phyloP scores from a whole-genome alignment of 169 alveolate species.

The Cyclospora cayetanensis region DNA sequence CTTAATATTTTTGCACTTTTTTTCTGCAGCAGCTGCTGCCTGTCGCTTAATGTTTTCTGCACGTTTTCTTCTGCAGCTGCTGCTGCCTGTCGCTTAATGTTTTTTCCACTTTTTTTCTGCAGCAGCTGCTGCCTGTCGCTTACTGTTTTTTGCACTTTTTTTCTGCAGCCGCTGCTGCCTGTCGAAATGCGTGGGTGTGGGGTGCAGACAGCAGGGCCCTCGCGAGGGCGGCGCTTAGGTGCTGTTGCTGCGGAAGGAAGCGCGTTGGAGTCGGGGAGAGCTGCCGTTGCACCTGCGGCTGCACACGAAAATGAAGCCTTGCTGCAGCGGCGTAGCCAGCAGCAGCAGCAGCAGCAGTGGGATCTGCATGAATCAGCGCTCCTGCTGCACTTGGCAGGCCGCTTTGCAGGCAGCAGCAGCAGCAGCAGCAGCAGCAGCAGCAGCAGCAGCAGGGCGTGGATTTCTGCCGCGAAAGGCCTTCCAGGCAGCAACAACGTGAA shows the following conservation, averaged over 20 bases:
- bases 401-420: slow-evolving; percentile 47
- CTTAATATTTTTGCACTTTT: no score
- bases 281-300: neutral
- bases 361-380: slow-evolving; percentile 21
- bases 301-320: neutral
- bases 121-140: neutral
- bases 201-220: neutral
- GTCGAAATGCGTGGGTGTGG: no score
- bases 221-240: neutral
- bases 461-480: neutral
- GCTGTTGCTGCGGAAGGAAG: neutral
- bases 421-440: slow-evolving; percentile 43
- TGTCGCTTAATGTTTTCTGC: neutral
- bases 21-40: no score
- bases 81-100: neutral
- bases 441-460: neutral
- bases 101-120: neutral
- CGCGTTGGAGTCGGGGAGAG: neutral
- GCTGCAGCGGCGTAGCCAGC: slow-evolving; percentile 36
- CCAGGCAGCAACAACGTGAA: neutral
- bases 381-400: slow-evolving; percentile 24
- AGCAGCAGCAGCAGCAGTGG: slow-evolving; percentile 46
- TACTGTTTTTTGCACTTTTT: neutral
- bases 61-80: neutral
- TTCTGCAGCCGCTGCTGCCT: neutral